phyloP scores from a whole-genome alignment of 768 basidiomycete species.

The Boletus rubroflammeus region DNA sequence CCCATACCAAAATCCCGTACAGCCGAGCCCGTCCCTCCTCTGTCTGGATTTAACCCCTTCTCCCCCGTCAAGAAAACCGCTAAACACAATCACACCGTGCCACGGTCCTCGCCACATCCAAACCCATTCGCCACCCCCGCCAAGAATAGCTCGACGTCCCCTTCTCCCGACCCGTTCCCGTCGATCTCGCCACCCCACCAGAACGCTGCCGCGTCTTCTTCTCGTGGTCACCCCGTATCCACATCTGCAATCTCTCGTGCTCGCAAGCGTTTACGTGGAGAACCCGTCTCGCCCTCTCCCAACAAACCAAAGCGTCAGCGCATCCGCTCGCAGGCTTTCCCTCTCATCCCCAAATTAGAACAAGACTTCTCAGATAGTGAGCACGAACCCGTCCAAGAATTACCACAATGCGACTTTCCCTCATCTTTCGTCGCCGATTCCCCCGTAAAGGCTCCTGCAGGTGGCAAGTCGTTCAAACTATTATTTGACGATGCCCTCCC shows the following conservation, averaged over 20 bases:
- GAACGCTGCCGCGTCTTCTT: slow-evolving; percentile 6
- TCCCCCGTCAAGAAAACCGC: slow-evolving; percentile 62
- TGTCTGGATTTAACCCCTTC: slow-evolving; percentile 69
- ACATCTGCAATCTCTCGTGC: slow-evolving; percentile 58
- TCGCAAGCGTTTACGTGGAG: slow-evolving; percentile 77
- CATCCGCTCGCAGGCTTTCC: slow-evolving; percentile 38
- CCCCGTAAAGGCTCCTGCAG: slow-evolving; percentile 58
- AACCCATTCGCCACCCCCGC: slow-evolving; percentile 49
- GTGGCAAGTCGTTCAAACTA: slow-evolving; percentile 59
- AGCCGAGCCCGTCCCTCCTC: slow-evolving; percentile 48
- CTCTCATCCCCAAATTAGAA: slow-evolving; percentile 36
- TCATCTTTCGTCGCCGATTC: slow-evolving; percentile 65
- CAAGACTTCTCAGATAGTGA: slow-evolving; percentile 31
- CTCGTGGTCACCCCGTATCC: slow-evolving; percentile 22
- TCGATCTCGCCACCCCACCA: slow-evolving; percentile 23
- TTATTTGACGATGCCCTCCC: slow-evolving; percentile 58
- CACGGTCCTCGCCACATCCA: slow-evolving; percentile 15
- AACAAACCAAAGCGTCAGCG: slow-evolving; percentile 73
- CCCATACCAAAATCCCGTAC: slow-evolving; percentile 48
- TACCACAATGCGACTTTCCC: slow-evolving; percentile 29
- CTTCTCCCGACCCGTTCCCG: slow-evolving; percentile 43
- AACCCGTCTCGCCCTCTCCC: slow-evolving; percentile 80
- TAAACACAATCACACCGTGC: background rate
- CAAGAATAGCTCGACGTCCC: slow-evolving; percentile 32
- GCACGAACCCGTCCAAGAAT: slow-evolving; percentile 34